Conservation (phyloP, 2,329 filamentous ascomycete genomes). For the Nothophoma quercina region DNA sequence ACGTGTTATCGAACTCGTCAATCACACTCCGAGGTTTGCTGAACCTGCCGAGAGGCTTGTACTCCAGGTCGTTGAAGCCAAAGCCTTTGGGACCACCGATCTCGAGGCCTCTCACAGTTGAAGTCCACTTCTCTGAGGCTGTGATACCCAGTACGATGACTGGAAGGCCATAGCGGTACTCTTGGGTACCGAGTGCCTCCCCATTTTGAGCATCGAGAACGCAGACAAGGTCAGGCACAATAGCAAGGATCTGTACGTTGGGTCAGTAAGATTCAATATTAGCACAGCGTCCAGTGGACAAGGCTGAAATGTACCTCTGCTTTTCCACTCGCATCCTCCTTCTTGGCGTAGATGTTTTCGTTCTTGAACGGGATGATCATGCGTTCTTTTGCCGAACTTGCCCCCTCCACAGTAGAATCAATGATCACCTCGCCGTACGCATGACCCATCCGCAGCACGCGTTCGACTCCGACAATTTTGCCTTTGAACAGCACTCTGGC, state of each 20-base stretch:
- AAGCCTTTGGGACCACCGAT: conserved; percentile 60
- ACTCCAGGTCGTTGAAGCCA: conserved; percentile 57
- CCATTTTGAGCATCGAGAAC: conserved; percentile 59
- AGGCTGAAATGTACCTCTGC: neutral
- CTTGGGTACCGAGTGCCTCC: conserved; percentile 60
- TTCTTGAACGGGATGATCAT: too few relatives aligned
- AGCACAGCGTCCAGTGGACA: neutral
- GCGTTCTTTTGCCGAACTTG: too few relatives aligned
- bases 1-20: conserved; percentile 57
- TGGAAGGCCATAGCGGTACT: conserved; percentile 62
- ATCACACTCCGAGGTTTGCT: conserved; percentile 63
- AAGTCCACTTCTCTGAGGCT: conserved; percentile 63
- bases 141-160: conserved; percentile 63
- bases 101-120: conserved; percentile 59
- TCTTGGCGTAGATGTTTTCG: neutral
- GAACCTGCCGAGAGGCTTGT: conserved; percentile 60
- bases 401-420: too few relatives aligned
- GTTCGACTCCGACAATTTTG: too few relatives aligned
- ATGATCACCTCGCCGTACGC: too few relatives aligned
- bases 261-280: too few relatives aligned
- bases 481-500: too few relatives aligned
- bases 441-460: too few relatives aligned
- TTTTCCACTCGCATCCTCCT: neutral
- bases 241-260: conserved; percentile 48
- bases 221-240: conserved; percentile 59